phyloP scores from a whole-genome alignment of 768 basidiomycete species.

The Leccinum longicurvipes region DNA sequence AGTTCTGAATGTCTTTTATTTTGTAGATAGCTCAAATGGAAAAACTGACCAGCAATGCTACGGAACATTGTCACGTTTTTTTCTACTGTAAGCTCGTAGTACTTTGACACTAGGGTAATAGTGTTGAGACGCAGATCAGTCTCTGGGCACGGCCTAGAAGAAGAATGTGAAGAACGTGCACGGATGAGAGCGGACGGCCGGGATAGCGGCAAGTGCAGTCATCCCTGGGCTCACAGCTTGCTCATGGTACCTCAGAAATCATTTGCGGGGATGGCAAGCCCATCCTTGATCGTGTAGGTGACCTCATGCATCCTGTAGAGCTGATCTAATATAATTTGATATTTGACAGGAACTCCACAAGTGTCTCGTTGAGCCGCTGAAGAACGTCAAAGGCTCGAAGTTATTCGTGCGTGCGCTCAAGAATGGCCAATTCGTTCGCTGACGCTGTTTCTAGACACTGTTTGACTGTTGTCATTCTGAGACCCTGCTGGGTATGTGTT shows the following conservation, averaged over 20 bases:
- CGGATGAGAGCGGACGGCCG: conserved; percentile 43
- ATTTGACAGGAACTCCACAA: conserved; percentile 18
- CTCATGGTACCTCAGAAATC: conserved; percentile 15
- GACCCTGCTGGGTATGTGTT: conserved; percentile 19
- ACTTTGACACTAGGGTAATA: no score
- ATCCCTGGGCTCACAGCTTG: not conserved
- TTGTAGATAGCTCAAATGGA: conserved; percentile 36
- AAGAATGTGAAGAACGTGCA: conserved; percentile 24
- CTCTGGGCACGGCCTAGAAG: conserved; percentile 21
- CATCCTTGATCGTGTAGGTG: conserved; percentile 24
- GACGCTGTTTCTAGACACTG: conserved; percentile 17
- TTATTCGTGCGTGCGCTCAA: conserved; percentile 15
- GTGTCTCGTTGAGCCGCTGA: conserved; percentile 17
- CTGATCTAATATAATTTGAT: conserved; percentile 1
- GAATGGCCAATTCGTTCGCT: not conserved
- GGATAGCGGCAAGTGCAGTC: conserved; percentile 41
- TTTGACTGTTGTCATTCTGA: conserved; percentile 33
- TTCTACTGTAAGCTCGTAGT: conserved; percentile 47
- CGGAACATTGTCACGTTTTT: conserved; percentile 46
- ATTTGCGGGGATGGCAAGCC: conserved; percentile 15
- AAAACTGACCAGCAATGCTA: conserved; percentile 39
- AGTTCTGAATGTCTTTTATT: not conserved
- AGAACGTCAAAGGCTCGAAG: conserved; percentile 15
- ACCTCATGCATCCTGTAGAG: not conserved
- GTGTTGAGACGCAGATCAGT: not conserved